Conservation (phyloP, 2,329 filamentous ascomycete genomes). For the Diaporthe aspalathi region DNA sequence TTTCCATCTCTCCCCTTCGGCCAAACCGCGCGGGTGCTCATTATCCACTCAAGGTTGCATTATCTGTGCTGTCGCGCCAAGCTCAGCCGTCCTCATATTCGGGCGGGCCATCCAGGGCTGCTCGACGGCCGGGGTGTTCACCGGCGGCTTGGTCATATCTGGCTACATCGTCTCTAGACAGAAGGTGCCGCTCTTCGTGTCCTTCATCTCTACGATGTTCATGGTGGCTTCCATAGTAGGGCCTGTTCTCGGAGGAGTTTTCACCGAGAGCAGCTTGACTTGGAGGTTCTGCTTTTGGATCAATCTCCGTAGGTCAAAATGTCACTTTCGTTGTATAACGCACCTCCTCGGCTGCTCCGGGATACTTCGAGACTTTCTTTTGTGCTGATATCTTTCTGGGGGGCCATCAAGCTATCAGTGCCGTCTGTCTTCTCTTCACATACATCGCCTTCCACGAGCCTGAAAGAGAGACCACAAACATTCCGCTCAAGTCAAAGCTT, state of each 20-base stretch:
- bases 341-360: too few species aligned
- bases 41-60: neutral
- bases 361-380: too few species aligned
- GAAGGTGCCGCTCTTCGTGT: conserved; percentile 23
- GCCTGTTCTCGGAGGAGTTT: conserved; percentile 21
- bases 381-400: neutral
- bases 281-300: conserved; percentile 37
- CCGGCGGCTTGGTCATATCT: conserved; percentile 20
- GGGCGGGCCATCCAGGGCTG: conserved; percentile 24
- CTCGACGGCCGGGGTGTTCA: conserved; percentile 24
- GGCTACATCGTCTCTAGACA: conserved; percentile 27
- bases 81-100: conserved; percentile 27
- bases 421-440: conserved; percentile 18
- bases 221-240: conserved; percentile 34
- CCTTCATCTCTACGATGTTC: conserved; percentile 21
- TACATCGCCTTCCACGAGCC: conserved; percentile 4
- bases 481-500: conserved; percentile 17
- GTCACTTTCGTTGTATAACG: too few species aligned
- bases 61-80: conserved; percentile 28
- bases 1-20: neutral
- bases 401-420: neutral
- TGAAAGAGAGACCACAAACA: neutral
- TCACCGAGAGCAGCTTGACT: conserved; percentile 31
- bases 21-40: neutral
- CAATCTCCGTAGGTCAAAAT: conserved; percentile 29